These are phyloP conservation scores for Miscanthus sacchariflorus DNA, from an alignment of 202 grass and related monocot genomes.

Conservation along the genomic window DNA sequence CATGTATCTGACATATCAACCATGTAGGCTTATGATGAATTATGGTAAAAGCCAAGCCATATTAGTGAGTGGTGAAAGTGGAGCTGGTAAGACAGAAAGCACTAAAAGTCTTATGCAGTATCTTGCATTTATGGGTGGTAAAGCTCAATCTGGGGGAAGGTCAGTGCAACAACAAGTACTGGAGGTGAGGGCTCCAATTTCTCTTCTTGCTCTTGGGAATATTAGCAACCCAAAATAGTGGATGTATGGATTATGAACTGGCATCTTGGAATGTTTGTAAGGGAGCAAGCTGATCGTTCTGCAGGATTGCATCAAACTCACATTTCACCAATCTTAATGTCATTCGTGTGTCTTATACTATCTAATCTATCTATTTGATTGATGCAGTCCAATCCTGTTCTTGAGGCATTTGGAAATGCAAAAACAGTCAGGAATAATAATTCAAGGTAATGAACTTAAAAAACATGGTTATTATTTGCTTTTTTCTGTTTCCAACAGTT, in stretches of 20 bases:
- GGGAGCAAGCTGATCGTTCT: slow-evolving; percentile 27
- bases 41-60: slow-evolving; percentile 87
- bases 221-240: slow-evolving; percentile 34
- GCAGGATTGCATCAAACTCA: neutral
- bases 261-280: slow-evolving; percentile 30
- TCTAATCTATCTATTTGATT: slow-evolving; percentile 51
- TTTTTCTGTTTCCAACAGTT: slow-evolving; percentile 24
- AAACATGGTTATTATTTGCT: slow-evolving; percentile 2
- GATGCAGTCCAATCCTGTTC: slow-evolving; percentile 95
- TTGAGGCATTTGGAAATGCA: slow-evolving; percentile 99
- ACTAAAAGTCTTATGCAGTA: slow-evolving; percentile 98
- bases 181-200: slow-evolving; percentile 63
- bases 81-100: slow-evolving; percentile 98
- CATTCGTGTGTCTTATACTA: slow-evolving; percentile 40
- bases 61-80: slow-evolving; percentile 99
- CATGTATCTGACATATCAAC: slow-evolving; percentile 36
- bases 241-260: slow-evolving; percentile 38
- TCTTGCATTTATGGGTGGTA: slow-evolving; percentile 98
- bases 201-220: slow-evolving; percentile 19
- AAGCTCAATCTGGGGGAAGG: slow-evolving; percentile 68
- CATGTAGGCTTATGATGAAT: slow-evolving; percentile 86
- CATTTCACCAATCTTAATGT: slow-evolving; percentile 36
- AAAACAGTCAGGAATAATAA: slow-evolving; percentile 99
- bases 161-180: slow-evolving; percentile 97
- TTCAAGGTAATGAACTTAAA: slow-evolving; percentile 77